Conservation (phyloP, 2,329 filamentous ascomycete species). For the Myriosclerotinia scirpicola region DNA sequence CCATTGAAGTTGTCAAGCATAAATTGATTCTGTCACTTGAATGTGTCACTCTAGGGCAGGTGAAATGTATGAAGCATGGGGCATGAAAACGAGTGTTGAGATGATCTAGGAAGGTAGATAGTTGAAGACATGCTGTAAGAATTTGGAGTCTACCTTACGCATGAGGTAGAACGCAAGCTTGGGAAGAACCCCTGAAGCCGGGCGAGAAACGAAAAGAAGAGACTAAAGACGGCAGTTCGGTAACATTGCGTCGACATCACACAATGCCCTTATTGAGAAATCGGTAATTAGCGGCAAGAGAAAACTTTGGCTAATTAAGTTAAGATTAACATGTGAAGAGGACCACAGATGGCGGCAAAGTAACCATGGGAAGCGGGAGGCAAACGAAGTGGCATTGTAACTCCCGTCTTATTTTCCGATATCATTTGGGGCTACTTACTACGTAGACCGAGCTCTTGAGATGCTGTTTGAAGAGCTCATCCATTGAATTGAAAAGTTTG, state of each 20-base stretch:
- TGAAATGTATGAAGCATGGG: not conserved
- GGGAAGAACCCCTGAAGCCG: too few species aligned
- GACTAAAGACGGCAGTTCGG: not conserved
- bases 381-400: not conserved
- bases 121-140: not conserved
- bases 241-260: not conserved
- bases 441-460: not conserved
- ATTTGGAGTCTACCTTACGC: not conserved
- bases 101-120: not conserved
- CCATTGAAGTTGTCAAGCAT: not conserved
- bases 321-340: not conserved
- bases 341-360: not conserved
- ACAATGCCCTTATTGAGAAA: not conserved
- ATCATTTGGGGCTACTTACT: not conserved
- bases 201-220: not conserved
- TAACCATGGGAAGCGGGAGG: not conserved
- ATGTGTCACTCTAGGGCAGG: not conserved
- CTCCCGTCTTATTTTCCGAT: not conserved
- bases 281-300: not conserved
- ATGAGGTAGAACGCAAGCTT: not conserved
- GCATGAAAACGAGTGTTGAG: not conserved
- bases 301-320: not conserved
- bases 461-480: too few species aligned
- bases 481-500: not conserved
- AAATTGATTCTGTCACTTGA: not conserved